Base-by-base conservation (phyloP, 2,329 filamentous ascomycete species). In the Mollisia scopiformis region DNA sequence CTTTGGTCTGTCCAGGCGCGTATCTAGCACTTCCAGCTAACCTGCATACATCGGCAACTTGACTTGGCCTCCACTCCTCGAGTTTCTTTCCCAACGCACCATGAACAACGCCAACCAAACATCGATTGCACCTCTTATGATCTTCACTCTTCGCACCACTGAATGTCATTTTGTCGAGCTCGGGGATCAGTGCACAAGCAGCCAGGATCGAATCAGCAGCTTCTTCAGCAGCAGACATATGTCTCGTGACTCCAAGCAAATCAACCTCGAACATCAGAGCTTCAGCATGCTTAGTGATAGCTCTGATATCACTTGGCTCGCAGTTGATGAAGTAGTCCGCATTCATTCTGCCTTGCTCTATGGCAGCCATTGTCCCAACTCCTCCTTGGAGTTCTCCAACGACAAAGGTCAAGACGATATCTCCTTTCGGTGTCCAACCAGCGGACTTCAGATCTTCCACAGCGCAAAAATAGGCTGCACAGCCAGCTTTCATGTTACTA, bases 401-500 rank as follows among this genome's bases (percentile, higher is more conserved):
- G 2, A 54, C 51, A 39, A 54, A 54, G 2, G 51, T 54, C 31
- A 54, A 25, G 21, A 54, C n/a, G 3, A 54, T 33, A 54, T 54
- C 51, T 16, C 51, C 51, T 16, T 54, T 54, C 6, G 51, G 51
- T 25, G n/a, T 16, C 51, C 51, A 54, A 2, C 51, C 51, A n/a
- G 51, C 31, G 6, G 31, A 37, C 51, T 25, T 54, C 51, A 54
- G 27, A 2, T 30, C 51, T 39, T 54, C 51, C 2, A 54, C 51
- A 28, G 51, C 51, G 27, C 51, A 54, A 13, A 54, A 54, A 21
- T 54, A 54, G 7, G 51, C 51, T 2, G 51, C 51, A 21, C 51
- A 54, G 16, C 51, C 51, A 54, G 51, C 37, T 23, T 54, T 54
- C 51, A 54, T 54, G 51, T 54, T 54, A 21, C 51, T 54, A 11